Conservation (phyloP, 257 asterid genomes). For the Solanum lycopersicoides region DNA sequence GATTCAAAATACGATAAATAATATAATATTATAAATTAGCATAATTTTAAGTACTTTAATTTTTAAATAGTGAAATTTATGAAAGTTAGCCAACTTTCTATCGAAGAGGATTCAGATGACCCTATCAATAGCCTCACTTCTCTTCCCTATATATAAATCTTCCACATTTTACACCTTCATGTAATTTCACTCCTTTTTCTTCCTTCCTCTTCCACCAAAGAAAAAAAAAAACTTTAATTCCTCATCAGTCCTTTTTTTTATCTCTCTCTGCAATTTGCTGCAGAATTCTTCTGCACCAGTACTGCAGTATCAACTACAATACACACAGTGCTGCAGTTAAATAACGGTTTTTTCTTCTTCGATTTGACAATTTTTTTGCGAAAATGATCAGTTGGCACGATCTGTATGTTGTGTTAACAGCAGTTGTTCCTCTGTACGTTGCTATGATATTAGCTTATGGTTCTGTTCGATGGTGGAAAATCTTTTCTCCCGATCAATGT, state of each 20-base stretch:
- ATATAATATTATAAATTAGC: no score
- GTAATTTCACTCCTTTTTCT: constrained; percentile 6
- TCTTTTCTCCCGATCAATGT: constrained; percentile 89
- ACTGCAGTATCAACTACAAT: not conserved
- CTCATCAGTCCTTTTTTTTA: not conserved
- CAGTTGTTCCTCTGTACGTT: constrained; percentile 76
- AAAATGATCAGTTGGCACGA: constrained; percentile 77
- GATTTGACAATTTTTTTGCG: not conserved
- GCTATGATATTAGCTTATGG: constrained; percentile 96
- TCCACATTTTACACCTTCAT: not conserved
- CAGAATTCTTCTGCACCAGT: not conserved
- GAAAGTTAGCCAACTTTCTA: no score
- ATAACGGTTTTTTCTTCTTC: constrained; percentile 18
- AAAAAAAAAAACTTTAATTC: not conserved
- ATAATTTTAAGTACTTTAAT: no score
- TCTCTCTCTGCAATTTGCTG: not conserved
- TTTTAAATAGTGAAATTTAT: no score
- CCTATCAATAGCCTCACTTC: not conserved
- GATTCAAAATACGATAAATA: not conserved
- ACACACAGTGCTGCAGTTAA: not conserved
- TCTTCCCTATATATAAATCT: constrained; percentile 8
- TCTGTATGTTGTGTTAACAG: constrained; percentile 71
- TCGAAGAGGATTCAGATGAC: not conserved
- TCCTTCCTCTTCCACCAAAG: no score
- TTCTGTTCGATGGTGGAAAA: constrained; percentile 96